Conservation (phyloP, 306 rosid species). For the Cicer chorassanicum region DNA sequence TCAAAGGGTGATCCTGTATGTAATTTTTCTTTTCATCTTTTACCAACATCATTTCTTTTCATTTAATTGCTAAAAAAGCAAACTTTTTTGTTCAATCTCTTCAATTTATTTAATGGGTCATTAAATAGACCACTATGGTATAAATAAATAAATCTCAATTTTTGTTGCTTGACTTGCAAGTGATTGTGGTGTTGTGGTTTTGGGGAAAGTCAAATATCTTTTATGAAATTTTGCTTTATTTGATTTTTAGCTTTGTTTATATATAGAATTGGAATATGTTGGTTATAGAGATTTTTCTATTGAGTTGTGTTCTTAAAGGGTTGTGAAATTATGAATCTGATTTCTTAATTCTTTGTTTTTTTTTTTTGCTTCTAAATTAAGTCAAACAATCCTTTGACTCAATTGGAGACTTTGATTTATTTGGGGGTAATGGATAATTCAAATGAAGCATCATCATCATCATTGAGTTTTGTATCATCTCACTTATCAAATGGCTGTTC, state of each 20-base stretch:
- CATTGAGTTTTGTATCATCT: conserved; percentile 83
- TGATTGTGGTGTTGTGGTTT: conserved; percentile 45
- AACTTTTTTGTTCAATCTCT: conserved; percentile 13
- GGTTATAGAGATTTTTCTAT: conserved; percentile 5
- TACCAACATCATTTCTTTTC: neutral
- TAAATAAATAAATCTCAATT: neutral
- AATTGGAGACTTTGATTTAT: conserved; percentile 27
- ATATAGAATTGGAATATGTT: conserved; percentile 16
- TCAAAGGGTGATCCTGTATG: conserved; percentile 42
- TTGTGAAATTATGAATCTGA: conserved; percentile 14
- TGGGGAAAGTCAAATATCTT: conserved; percentile 32
- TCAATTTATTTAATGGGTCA: conserved; percentile 40
- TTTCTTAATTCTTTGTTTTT: neutral
- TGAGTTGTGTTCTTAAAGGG: conserved; percentile 21
- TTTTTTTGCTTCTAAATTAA: conserved; percentile 34
- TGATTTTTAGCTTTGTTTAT: conserved; percentile 33
- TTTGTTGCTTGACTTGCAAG: conserved; percentile 46
- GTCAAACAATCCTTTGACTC: conserved; percentile 38
- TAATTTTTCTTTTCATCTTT: conserved; percentile 27
- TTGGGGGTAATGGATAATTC: conserved; percentile 61
- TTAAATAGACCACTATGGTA: conserved; percentile 17
- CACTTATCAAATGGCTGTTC: conserved; percentile 76
- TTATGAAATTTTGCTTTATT: conserved; percentile 9
- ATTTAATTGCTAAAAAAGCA: conserved; percentile 15
- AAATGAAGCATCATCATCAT: conserved; percentile 72